Base-by-base conservation (phyloP, 164 flowering plant genomes). In the Echeveria elegans region DNA sequence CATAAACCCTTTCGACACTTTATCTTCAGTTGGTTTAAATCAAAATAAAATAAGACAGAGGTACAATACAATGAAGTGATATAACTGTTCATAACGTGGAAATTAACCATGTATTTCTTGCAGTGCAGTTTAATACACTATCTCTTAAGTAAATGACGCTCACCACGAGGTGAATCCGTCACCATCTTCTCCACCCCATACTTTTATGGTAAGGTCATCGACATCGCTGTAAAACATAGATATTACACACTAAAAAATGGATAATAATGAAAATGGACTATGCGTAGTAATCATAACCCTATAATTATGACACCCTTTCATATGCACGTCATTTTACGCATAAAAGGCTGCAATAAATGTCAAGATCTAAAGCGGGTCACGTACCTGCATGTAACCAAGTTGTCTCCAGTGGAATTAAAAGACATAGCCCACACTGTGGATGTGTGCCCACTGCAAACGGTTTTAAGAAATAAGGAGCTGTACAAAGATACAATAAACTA, bases 341-440 rank as follows among this genome's bases (percentile, higher is more conserved):
- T 16, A 59, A 37, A 21, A 38, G 32, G 66, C 23, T 15, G 34
- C 61, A 34, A 62, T 24, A 53, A 56, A 4, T 48, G n/a, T 45
- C 50, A 23, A 52, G 58, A 52, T 52, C 24, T 23, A 52, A 52
- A 11, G 5, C 8, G 1, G 6, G 56, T n/a, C 34, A 72, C 79
- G 50, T 73, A 84, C 93, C 90, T 86, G 67, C 86, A 86, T 26
- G 86, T 75, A 32, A 84, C 93, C 88, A 88, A 80, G 72, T 80
- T 84, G 76, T 86, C 87, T 72, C 93, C 93, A 19, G 56, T 64
- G 19, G 82, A 68, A 73, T 86, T 86, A 67, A 86, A 86, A 29
- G 88, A 78, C 38, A 88, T 60, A 19, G 84, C 80, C 93, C 93
- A 88, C 30, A 88, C 86, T 19, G 90, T 88, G 69, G 93, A 84